These are phyloP conservation scores for Aegilops bicornis DNA, from an alignment of 176 grass and related monocot genomes.

Conservation along the genomic window DNA sequence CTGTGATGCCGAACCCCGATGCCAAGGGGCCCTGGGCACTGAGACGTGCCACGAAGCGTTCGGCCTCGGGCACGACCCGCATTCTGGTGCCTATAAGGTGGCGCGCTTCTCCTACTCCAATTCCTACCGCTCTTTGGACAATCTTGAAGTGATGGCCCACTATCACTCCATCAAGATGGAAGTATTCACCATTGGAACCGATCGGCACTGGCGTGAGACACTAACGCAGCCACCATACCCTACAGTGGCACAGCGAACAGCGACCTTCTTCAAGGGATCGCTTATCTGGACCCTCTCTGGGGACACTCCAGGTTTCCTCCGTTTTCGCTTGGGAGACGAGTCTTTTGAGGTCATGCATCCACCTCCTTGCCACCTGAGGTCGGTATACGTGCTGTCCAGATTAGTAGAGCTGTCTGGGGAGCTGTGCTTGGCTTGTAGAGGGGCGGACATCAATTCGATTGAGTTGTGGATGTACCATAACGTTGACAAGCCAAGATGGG, in stretches of 20 bases:
- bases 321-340: not conserved
- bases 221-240: not conserved
- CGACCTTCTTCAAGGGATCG: not conserved
- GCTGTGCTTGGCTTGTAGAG: not conserved
- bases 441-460: not conserved
- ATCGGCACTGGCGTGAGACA: not conserved
- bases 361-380: not conserved
- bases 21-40: too few relatives aligned
- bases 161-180: not conserved
- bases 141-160: too few relatives aligned
- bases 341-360: not conserved
- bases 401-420: not conserved
- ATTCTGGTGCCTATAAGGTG: not conserved
- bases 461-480: not conserved
- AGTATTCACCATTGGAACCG: not conserved
- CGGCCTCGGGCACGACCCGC: not conserved
- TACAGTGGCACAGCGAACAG: not conserved
- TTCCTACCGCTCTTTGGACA: not conserved
- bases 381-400: not conserved
- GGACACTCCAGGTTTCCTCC: not conserved
- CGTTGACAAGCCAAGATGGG: not conserved
- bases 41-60: not conserved
- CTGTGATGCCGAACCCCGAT: not conserved
- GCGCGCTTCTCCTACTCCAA: not conserved
- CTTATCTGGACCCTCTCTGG: not conserved